Percentiles rank a stretch among this genome's conserved stretches.
Conservation (phyloP, 208 protist genomes). For the Chromosphaera perkinsii region DNA sequence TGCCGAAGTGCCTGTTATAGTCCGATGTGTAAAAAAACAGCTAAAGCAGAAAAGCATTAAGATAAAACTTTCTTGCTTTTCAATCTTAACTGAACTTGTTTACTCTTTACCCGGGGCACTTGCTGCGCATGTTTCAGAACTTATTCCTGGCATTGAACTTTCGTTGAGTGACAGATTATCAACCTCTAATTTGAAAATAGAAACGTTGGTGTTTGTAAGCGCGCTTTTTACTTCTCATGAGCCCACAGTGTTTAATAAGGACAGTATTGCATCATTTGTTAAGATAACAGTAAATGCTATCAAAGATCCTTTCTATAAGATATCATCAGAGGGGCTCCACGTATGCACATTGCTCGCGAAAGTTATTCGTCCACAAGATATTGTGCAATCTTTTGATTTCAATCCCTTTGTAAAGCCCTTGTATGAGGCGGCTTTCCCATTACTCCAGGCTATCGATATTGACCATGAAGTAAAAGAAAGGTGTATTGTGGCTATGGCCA, state of each 20-base stretch:
- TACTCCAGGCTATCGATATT: constrained; percentile 59
- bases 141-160: constrained; percentile 47
- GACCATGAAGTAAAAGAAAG: constrained; percentile 76
- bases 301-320: constrained; percentile 74
- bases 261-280: no score
- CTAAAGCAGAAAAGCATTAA: constrained; percentile 61
- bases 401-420: constrained; percentile 15
- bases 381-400: not conserved
- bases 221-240: no score
- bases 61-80: constrained; percentile 50
- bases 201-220: no score
- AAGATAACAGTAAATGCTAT: no score
- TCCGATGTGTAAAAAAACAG: constrained; percentile 43
- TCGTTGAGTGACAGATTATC: no score
- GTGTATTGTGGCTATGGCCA: constrained; percentile 57
- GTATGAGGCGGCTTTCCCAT: constrained; percentile 37
- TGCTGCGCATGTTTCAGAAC: constrained; percentile 24
- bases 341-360: not conserved
- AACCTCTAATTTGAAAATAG: no score
- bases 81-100: constrained; percentile 53
- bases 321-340: constrained; percentile 48
- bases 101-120: constrained; percentile 37
- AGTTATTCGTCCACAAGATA: not conserved
- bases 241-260: no score
- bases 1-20: constrained; percentile 39